phyloP scores from a whole-genome alignment of 768 basidiomycete species.

The Coprinopsis cinerea region DNA sequence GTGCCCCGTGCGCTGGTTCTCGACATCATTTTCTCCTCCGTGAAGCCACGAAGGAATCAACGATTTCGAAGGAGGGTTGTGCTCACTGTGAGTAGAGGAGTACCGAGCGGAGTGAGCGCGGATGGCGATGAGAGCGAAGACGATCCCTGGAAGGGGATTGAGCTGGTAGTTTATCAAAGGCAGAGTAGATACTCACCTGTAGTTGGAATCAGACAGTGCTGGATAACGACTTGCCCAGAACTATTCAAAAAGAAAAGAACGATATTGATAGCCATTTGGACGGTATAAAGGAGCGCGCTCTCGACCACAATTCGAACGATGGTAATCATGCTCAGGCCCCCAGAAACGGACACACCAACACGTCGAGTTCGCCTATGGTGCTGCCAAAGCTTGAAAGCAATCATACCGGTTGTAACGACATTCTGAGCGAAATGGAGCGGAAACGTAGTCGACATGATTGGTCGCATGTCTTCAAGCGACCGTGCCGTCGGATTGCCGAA shows the following conservation, averaged over 20 bases:
- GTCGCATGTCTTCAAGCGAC: constrained; percentile 1
- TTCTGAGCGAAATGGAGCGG: constrained; percentile 24
- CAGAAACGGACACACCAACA: constrained; percentile 15
- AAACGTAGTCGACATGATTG: constrained; percentile 19
- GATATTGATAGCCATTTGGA: constrained; percentile 23
- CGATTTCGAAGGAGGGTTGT: constrained; percentile 1
- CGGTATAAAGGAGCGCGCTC: constrained; percentile 27
- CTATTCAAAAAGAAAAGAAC: constrained; percentile 20
- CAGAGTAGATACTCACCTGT: constrained; percentile 18
- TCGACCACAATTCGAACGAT: constrained; percentile 25
- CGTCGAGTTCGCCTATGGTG: constrained; percentile 18
- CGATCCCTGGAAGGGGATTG: constrained; percentile 18
- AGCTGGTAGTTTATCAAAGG: not conserved
- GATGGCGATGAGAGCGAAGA: constrained; percentile 27
- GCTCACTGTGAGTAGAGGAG: constrained; percentile 6
- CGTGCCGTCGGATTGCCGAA: constrained; percentile 14
- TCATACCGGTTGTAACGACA: constrained; percentile 24
- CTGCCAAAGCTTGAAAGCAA: constrained; percentile 21
- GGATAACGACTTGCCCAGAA: constrained; percentile 21
- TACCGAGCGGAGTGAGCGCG: constrained; percentile 21
- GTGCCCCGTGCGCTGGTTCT: not conserved
- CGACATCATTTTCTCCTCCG: not conserved
- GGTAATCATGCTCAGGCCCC: constrained; percentile 12
- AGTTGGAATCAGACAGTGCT: constrained; percentile 22
- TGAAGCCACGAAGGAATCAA: constrained; percentile 5